Evolutionary conservation across 305 asterid genomes (phyloP), one percentile per base, ranked within the genome.

Genomic region (Fraxinus sp.): DNA sequence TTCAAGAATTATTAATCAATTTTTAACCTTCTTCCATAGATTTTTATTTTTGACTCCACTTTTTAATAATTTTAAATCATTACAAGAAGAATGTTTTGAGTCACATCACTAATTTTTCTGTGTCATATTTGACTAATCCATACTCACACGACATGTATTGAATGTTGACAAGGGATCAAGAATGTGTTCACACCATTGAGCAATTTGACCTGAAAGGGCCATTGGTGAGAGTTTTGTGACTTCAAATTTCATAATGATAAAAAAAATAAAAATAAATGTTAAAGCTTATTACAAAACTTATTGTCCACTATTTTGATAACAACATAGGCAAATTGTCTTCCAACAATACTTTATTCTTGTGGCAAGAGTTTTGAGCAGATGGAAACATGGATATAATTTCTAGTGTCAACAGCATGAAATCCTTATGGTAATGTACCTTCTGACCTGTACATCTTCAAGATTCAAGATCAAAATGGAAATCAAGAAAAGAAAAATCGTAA

Each of bases 401-500:
- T 80, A 32, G 49, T 24, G 11, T 8, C 32, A 43, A 52, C 79
- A 41, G 49, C 20, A 24, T 68, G 30, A 79, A 71, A 37, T 37
- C 84, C 80, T 75, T 57, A 20, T 13, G 36, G 28, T 55, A 20
- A 68, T 78, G 32, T 46, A 36, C 74, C 83, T 39, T 20, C 75
- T 77, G 78, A 82, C 18, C 52, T 26, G 77, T 30, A 46, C 77
- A 79, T 71, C 83, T 82, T 75, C 86, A 79, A 78, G 32, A 78
- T 59, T n/a, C 66, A 62, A 73, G 20, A 73, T 41, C 18, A 72
- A 55, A 32, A 30, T 30, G 41, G 5, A 80, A 10, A n/a, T 57
- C 26, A 10, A 46, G 28, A 64, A 26, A 28, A 1, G 9, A 41
- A 66, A 26, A 37, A 3, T 11, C 35, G 16, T 2, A 55, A 81